Conservation (phyloP, 2,329 filamentous ascomycete species). For the Colletotrichum eleusines region DNA sequence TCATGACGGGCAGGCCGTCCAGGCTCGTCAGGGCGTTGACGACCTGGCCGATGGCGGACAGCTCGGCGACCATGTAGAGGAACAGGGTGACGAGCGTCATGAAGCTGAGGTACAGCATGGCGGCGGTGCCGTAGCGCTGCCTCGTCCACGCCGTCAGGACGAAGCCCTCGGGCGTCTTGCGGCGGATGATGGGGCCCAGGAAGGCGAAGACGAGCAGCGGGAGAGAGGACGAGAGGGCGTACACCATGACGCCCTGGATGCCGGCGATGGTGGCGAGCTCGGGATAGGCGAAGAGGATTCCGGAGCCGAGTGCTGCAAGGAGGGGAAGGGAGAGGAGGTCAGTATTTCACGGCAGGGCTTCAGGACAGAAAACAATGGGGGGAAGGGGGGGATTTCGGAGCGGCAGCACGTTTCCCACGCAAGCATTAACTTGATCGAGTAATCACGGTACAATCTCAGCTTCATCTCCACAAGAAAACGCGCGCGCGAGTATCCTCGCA, state of each 20-base stretch:
- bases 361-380: constrained; percentile 45
- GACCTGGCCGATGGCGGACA: constrained; percentile 85
- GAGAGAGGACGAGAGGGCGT: constrained; percentile 78
- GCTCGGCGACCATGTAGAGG: constrained; percentile 87
- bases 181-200: constrained; percentile 81
- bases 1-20: constrained; percentile 79
- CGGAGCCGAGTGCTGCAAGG: constrained; percentile 79
- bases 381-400: constrained; percentile 65
- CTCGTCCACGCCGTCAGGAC: constrained; percentile 88
- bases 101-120: constrained; percentile 80
- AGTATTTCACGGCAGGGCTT: constrained; percentile 51
- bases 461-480: constrained; percentile 67
- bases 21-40: constrained; percentile 80
- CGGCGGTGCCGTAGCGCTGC: constrained; percentile 78
- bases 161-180: constrained; percentile 85
- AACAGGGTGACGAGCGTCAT: constrained; percentile 86
- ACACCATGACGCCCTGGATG: constrained; percentile 82
- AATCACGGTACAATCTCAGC: constrained; percentile 95
- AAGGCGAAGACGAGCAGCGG: constrained; percentile 81
- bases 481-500: constrained; percentile 54
- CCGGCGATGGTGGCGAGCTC: constrained; percentile 83
- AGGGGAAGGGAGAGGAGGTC: constrained; percentile 51
- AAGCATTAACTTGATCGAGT: constrained; percentile 99
- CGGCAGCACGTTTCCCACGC: constrained; percentile 98
- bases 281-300: constrained; percentile 86